A percentile compares a stretch with the other conserved stretches of the same genome.
Conservation (phyloP, 305 asterid genomes). For the Petunia hybrid region DNA sequence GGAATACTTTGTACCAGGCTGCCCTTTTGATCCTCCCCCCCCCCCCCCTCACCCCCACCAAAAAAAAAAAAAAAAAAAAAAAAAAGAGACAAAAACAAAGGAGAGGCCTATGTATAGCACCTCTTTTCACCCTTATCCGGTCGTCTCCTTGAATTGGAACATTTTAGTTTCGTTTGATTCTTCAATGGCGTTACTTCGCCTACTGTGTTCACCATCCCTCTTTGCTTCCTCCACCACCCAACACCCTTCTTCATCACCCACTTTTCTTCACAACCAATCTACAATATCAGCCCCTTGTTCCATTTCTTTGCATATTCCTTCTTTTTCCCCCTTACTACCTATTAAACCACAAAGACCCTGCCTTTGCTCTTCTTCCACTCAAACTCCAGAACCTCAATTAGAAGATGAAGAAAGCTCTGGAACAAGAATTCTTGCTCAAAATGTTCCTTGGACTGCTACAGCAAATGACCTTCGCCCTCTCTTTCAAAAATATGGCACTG, state of each 20-base stretch:
- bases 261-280: slow-evolving; percentile 30
- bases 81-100: not conserved
- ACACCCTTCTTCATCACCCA: slow-evolving; percentile 42
- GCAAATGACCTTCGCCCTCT: slow-evolving; percentile 78
- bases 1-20: no score
- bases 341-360: slow-evolving; percentile 41
- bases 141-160: not conserved
- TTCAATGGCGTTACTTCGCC: slow-evolving; percentile 31
- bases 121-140: slow-evolving; percentile 33
- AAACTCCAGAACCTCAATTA: slow-evolving; percentile 37
- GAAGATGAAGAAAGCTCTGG: slow-evolving; percentile 51
- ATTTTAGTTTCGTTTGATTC: not conserved
- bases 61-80: no score
- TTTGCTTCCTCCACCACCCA: slow-evolving; percentile 42
- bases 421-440: slow-evolving; percentile 74
- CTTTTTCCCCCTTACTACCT: slow-evolving; percentile 32
- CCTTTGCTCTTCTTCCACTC: slow-evolving; percentile 36
- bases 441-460: slow-evolving; percentile 82
- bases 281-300: not conserved
- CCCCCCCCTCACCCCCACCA: no score
- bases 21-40: no score
- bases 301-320: slow-evolving; percentile 30
- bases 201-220: slow-evolving; percentile 40
- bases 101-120: no score
- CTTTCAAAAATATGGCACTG: slow-evolving; percentile 70